Percentiles rank a stretch among this genome's conserved stretches.
Evolutionary conservation across 768 basidiomycete species (phyloP).

Genomic region (Clitopilus hobsonii): DNA sequence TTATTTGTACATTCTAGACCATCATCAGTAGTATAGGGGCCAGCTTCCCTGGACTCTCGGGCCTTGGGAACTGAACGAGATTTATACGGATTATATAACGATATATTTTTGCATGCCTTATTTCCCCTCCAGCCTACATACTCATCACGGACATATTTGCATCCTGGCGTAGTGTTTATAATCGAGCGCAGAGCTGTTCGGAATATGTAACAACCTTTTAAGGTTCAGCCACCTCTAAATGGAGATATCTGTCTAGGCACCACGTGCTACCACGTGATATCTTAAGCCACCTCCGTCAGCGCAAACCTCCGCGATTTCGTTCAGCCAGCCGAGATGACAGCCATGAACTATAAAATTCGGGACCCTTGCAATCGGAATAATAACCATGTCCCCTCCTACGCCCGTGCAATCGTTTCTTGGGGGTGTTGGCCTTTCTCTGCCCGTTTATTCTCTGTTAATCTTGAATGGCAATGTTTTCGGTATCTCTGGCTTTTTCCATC

Average conservation of each 20-base stretch:
- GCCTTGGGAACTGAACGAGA: not conserved
- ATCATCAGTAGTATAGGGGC: not conserved
- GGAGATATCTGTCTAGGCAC: not conserved
- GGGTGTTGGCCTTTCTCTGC: slow-evolving; percentile 46
- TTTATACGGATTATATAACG: not conserved
- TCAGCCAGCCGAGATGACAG: not conserved
- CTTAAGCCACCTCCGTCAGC: no score
- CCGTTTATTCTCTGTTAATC: slow-evolving; percentile 46
- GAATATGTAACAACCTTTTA: not conserved
- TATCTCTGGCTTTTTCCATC: slow-evolving; percentile 58
- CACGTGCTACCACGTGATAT: no score
- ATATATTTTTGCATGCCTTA: not conserved
- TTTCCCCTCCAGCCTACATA: not conserved
- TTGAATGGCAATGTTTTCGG: slow-evolving; percentile 56
- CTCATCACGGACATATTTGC: not conserved
- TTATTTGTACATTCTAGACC: slow-evolving; percentile 6
- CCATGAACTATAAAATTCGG: no score
- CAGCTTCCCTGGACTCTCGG: not conserved
- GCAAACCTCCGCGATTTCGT: no score
- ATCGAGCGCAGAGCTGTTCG: not conserved
- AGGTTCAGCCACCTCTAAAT: not conserved
- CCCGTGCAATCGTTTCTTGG: slow-evolving; percentile 53
- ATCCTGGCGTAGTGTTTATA: not conserved
- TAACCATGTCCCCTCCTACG: slow-evolving; percentile 38
- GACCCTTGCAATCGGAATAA: no score